A percentile compares a stretch with the other conserved stretches of the same genome.
phyloP scores from a whole-genome alignment of 257 asterid species.

The Solanum clarkiae region DNA sequence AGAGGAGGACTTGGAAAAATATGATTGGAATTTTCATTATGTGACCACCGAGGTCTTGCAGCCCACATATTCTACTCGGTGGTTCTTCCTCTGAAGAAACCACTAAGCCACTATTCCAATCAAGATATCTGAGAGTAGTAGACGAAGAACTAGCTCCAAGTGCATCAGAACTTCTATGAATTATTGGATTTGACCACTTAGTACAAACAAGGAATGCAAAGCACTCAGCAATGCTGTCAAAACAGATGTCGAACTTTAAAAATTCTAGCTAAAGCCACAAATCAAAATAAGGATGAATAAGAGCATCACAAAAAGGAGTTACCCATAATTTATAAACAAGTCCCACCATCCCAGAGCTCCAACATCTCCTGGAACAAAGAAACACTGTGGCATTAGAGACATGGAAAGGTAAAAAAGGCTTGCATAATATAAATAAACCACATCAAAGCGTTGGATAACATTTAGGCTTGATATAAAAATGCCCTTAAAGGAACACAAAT shows the following conservation, averaged over 20 bases:
- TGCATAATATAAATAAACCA: background rate
- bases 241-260: slow-evolving; percentile 6
- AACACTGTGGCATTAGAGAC: background rate
- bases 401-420: background rate
- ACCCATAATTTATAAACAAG: slow-evolving; percentile 91
- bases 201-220: slow-evolving; percentile 99
- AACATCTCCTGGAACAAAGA: slow-evolving; percentile 51
- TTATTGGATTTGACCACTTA: slow-evolving; percentile 91
- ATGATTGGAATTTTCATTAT: slow-evolving; percentile 81
- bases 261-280: slow-evolving; percentile 9
- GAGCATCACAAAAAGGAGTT: slow-evolving; percentile 8
- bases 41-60: slow-evolving; percentile 95
- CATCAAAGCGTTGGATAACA: background rate
- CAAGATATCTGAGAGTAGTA: slow-evolving; percentile 49
- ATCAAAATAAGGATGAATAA: slow-evolving; percentile 5
- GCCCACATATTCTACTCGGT: slow-evolving; percentile 56
- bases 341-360: slow-evolving; percentile 99
- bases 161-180: slow-evolving; percentile 54
- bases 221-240: slow-evolving; percentile 86
- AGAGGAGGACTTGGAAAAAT: slow-evolving; percentile 80
- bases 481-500: background rate
- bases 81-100: slow-evolving; percentile 57
- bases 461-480: background rate
- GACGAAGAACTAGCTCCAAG: slow-evolving; percentile 77
- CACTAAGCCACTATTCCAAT: slow-evolving; percentile 69